phyloP scores from a whole-genome alignment of 345 rosid species.

The Brassica cretica region DNA sequence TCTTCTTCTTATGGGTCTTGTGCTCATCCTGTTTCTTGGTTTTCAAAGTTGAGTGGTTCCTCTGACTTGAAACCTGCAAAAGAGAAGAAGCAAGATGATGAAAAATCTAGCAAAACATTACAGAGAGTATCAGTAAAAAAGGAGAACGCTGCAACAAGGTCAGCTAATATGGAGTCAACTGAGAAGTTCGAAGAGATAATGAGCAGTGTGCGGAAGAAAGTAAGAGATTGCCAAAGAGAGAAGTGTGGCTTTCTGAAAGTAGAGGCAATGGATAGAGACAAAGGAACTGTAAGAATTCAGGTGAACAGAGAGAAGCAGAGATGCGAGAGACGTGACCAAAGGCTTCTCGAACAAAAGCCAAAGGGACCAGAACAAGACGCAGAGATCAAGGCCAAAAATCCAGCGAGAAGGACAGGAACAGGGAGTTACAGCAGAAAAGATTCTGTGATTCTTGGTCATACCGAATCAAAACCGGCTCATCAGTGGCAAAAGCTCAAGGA shows the following conservation, averaged over 20 bases:
- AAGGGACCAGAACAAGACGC: constrained; percentile 29
- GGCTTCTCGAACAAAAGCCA: constrained; percentile 41
- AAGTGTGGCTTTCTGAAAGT: constrained; percentile 31
- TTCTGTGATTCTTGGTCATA: constrained; percentile 18
- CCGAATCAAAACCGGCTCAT: constrained; percentile 28
- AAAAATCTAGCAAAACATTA: constrained; percentile 44
- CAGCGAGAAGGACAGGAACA: constrained; percentile 36
- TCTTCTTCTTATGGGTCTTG: constrained; percentile 50
- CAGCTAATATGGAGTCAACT: constrained; percentile 36
- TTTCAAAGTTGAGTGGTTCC: constrained; percentile 59
- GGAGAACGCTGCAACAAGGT: constrained; percentile 41
- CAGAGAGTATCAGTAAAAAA: constrained; percentile 60
- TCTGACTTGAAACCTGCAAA: constrained; percentile 44
- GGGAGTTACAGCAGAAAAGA: constrained; percentile 38
- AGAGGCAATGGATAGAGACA: constrained; percentile 28
- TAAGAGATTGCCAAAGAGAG: constrained; percentile 43
- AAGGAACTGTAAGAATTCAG: constrained; percentile 43
- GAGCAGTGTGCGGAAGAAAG: constrained; percentile 43
- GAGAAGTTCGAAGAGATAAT: constrained; percentile 49
- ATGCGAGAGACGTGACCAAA: constrained; percentile 39
- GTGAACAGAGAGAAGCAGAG: constrained; percentile 44
- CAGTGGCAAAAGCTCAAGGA: constrained; percentile 48
- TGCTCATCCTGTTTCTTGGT: constrained; percentile 57
- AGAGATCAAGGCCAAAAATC: constrained; percentile 28
- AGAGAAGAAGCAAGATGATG: constrained; percentile 41